Conservation (phyloP, 2,329 filamentous ascomycete genomes). For the Trichoderma simmonsii region DNA sequence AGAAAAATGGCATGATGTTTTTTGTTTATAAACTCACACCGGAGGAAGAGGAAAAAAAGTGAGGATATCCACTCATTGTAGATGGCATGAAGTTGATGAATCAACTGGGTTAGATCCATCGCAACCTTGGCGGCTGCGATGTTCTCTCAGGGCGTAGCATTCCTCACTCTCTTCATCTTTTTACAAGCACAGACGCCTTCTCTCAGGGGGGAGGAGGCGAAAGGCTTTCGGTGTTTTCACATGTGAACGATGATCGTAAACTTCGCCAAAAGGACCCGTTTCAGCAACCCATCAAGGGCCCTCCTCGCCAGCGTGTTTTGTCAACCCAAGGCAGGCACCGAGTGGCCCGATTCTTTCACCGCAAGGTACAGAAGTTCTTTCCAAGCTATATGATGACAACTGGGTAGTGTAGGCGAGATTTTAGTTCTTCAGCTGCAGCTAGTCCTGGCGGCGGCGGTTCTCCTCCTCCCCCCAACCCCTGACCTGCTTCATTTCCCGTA, state of each 20-base stretch:
- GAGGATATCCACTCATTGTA: not conserved
- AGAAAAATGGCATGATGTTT: not conserved
- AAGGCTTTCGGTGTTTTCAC: not conserved
- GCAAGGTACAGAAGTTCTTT: not conserved
- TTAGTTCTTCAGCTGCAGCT: conserved; percentile 2
- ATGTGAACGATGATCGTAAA: not conserved
- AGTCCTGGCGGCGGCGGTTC: conserved; percentile 18
- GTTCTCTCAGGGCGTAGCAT: not conserved
- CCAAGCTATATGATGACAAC: not conserved
- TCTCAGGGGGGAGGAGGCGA: not conserved
- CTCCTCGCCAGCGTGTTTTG: not conserved
- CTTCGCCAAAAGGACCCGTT: not conserved
- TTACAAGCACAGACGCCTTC: not conserved
- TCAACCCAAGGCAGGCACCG: not conserved
- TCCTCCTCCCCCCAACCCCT: not conserved
- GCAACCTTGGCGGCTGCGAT: not conserved
- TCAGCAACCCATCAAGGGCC: too few species aligned
- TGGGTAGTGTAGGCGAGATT: not conserved
- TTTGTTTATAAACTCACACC: not conserved
- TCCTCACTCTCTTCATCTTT: not conserved
- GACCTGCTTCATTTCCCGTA: conserved; percentile 22
- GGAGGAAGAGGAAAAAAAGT: not conserved
- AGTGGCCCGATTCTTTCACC: not conserved
- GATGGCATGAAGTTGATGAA: not conserved
- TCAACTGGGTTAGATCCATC: not conserved